Base-by-base conservation (phyloP, 78 protist genomes). In the Chrysochromulina parva region DNA sequence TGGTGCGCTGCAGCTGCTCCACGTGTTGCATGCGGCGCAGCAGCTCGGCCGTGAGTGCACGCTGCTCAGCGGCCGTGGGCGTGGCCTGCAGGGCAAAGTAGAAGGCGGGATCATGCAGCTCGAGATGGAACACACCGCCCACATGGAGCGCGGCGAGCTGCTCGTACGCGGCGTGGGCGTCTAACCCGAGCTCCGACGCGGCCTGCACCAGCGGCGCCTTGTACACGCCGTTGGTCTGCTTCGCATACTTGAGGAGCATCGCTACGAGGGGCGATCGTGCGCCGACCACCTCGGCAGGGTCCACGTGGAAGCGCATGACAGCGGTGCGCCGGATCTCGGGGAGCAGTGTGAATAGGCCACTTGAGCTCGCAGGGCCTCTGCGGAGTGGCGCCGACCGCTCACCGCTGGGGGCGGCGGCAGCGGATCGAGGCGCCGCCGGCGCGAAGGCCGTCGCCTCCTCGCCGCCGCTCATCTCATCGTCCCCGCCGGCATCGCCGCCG, bases 141-240 rank as follows among this genome's bases (percentile, higher is more conserved):
- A 1, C 20, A 22, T 74, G 82, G 26, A 74, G 48, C 22, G 11
- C 10, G 76, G 9, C 28, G 28, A 74, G 55, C n/a, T 13, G 57
- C 55, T 4, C 82, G 82, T 74, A 55, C 55, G 82, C 82, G 57
- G 50, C 82, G 82, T 74, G 82, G 3, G 57, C 82, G 82, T 74
- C 55, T 55, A 74, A 6, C 58, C 55, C 24, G 55, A 74, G 82
- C 82, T 74, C 82, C 28, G 82, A 48, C 13, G 82, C 82, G 4
- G 82, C 50, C 82, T 74, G 82, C 10, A 17, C 47, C 11, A 17
- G 76, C 2, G 76, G 48, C 22, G 22, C 3, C 50, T 20, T 13
- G 71, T 65, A 19, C 71, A 10, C 26, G 71, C 71, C 71, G 71
- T 65, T 65, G 71, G 10, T 11, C 53, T 1, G 52, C 53, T 26